phyloP scores from a whole-genome alignment of 2,329 filamentous ascomycete genomes.

The Periglandula ipomoeae region DNA sequence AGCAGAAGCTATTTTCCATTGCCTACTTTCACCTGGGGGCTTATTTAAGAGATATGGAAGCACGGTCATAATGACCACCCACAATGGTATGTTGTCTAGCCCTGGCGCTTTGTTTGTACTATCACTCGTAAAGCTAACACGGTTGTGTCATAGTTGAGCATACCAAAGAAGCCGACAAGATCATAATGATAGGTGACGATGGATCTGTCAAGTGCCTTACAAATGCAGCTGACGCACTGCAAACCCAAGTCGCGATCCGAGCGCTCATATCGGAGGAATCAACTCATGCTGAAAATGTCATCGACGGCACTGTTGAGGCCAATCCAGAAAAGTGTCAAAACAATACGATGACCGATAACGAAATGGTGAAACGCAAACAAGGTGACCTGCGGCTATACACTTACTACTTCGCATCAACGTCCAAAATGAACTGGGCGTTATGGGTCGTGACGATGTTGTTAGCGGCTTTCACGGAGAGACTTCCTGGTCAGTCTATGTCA shows the following conservation, averaged over 20 bases:
- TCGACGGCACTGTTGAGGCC: not conserved
- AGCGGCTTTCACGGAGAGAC: not conserved
- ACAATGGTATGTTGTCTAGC: not conserved
- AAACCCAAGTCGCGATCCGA: not conserved
- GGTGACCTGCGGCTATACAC: not conserved
- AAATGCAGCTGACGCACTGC: not conserved
- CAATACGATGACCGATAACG: not conserved
- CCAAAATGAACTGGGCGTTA: not conserved
- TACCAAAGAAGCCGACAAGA: not conserved
- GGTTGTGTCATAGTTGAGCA: not conserved
- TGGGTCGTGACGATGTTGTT: not conserved
- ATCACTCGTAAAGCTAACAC: not conserved
- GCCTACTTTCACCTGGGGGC: constrained; percentile 4
- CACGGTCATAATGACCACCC: constrained; percentile 7
- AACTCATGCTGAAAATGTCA: not conserved
- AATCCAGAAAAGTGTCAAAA: not conserved
- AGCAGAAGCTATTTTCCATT: constrained; percentile 1
- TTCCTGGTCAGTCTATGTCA: not conserved
- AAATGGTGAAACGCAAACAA: not conserved
- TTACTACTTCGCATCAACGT: not conserved
- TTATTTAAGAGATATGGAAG: constrained; percentile 1
- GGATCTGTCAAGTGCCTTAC: not conserved
- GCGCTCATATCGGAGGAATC: not conserved
- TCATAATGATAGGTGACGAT: not conserved
- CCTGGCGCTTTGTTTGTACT: no score